Base-by-base conservation (phyloP, 306 rosid species). In the Inga laurina region DNA sequence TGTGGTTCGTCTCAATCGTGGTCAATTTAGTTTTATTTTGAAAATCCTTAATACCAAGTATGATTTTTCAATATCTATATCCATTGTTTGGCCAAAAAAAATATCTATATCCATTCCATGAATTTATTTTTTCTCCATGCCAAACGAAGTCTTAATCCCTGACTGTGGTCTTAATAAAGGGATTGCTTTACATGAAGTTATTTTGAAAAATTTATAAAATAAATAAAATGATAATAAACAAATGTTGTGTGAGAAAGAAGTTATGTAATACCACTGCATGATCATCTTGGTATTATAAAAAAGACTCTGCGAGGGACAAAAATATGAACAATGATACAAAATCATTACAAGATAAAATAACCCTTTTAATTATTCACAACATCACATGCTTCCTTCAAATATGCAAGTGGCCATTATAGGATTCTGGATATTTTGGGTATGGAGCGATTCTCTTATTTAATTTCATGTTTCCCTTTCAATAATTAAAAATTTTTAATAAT, bases 401-500 rank as follows among this genome's bases (percentile, higher is more conserved):
- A 27, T 49, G 78, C 18, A 7, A 76, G 24, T 8, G 30, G 74
- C 1, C 44, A 76, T 68, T 61, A 85, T 85, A 64, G 76, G 85
- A 71, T 84, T 81, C 64, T 81, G 72, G 37, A 30, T 59, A 70
- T 69, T 70, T 80, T 39, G 59, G 75, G 56, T 41, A 46, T 77
- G 30, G 46, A 24, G n/a, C n/a, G 52, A 69, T 80, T 69, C 73
- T 75, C 22, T 44, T 14, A 30, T 70, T 76, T 37, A 22, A 81
- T 85, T 22, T 4, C 54, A 8, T 59, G 69, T 68, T 69, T 84
- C 49, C 82, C 43, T 70, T 43, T 57, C n/a, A 69, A 35, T 39
- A 34, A 15, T 62, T 72, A 3, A 48, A 48, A 0, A 12, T 3
- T 48, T 48, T 48, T 44, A 8, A 44, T 8, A 44, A 44, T 8